These are phyloP conservation scores for Picochlorum costavermella DNA, from an alignment of 139 green algal genomes.

Conservation along the genomic window DNA sequence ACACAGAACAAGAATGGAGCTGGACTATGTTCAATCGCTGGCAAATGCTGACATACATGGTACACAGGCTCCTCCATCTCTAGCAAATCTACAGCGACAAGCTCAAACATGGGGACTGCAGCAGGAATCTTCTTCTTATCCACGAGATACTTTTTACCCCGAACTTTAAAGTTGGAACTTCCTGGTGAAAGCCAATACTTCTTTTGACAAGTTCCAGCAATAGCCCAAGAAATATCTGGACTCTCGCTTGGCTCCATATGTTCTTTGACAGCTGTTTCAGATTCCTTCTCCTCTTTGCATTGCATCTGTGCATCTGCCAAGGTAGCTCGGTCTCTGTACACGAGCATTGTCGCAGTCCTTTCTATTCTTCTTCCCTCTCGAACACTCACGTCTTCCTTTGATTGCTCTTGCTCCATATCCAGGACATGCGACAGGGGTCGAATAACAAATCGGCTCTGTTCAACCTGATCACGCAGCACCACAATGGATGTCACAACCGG, in stretches of 20 bases:
- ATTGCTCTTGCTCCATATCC: background rate
- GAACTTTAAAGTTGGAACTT: slow-evolving; percentile 27
- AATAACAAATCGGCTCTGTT: slow-evolving; percentile 37
- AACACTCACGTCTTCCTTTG: background rate
- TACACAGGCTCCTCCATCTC: slow-evolving; percentile 40
- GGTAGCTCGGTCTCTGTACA: background rate
- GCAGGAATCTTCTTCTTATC: slow-evolving; percentile 50
- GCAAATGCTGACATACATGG: slow-evolving; percentile 45
- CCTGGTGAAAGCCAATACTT: slow-evolving; percentile 45
- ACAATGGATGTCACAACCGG: slow-evolving; percentile 33
- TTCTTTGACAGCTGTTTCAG: background rate
- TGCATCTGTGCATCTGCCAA: slow-evolving; percentile 6
- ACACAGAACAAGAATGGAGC: slow-evolving; percentile 55
- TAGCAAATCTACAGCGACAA: slow-evolving; percentile 43
- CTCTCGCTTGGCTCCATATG: background rate
- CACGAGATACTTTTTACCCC: slow-evolving; percentile 25
- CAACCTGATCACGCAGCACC: slow-evolving; percentile 31
- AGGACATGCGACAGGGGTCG: slow-evolving; percentile 16
- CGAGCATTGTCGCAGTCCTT: background rate
- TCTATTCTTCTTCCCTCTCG: background rate
- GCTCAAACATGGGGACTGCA: slow-evolving; percentile 38
- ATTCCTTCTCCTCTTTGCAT: background rate
- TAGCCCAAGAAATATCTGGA: slow-evolving; percentile 5
- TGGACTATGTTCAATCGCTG: slow-evolving; percentile 37
- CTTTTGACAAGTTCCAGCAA: slow-evolving; percentile 22